Evolutionary conservation across 2,329 filamentous ascomycete genomes (phyloP), one percentile per base, ranked within the genome.

Genomic region (Fusarium secorum): DNA sequence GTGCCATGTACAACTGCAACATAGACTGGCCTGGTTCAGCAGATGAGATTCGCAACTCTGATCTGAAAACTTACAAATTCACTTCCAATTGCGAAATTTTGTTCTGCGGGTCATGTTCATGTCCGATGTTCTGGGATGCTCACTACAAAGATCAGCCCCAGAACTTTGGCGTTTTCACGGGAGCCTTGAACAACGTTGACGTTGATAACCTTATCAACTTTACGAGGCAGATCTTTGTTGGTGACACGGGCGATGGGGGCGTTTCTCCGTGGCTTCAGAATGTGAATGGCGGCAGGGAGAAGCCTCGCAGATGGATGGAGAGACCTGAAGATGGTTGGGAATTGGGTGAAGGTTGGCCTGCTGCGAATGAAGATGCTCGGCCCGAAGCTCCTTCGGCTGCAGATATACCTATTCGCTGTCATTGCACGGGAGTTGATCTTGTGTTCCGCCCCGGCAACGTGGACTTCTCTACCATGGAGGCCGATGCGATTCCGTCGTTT

Each of bases 161-260:
- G 4, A 71, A 72, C 5, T 57, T 75, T 5, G 76, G 70, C 15
- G 81, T 83, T 0, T 78, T 82, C 4, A 83, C 81, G 1, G 85
- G 85, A 2, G 71, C 75, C 0, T 68, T 85, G 36, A 55, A 59
- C 0, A 82, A 83, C 44, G 54, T 76, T 2, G 66, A 73, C 0
- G 32, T 60, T 5, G 45, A 54, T 1, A 69, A 74, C 11, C 45
- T 86, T 11, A 54, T 85, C 28, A 68, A 69, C 15, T 77, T 81
- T 39, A 67, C 53, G 1, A 64, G 79, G 4, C 83, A 86, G 59
- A 81, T 84, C 6, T 86, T 82, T 61, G 78, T 87, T 1, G 81
- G 76, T 2, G 85, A 88, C 60, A 88, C 87, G 1, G 32, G 79
- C 3, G 87, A 89, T 71, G 87, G 86, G 5, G 87, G 87, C 0